phyloP scores from a whole-genome alignment of 306 rosid genomes.

The barrel medic (Medicago truncatula) region DNA sequence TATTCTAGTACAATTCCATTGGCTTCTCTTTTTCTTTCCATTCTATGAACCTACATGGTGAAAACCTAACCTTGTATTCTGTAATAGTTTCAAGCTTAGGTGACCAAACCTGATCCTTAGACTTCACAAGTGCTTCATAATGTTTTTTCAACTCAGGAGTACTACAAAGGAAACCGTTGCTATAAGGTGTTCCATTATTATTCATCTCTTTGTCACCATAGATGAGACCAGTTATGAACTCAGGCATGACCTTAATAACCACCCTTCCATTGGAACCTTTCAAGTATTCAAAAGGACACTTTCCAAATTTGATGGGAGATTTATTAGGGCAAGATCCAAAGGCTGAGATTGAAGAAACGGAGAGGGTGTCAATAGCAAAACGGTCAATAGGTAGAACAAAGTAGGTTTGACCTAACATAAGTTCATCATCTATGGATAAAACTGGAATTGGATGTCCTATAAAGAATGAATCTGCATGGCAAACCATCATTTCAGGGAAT shows the following conservation, averaged over 20 bases:
- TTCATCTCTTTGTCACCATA: conserved; percentile 22
- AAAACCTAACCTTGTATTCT: conserved; percentile 72
- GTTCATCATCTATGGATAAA: conserved; percentile 70
- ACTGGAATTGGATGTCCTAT: conserved; percentile 75
- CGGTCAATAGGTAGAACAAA: conserved; percentile 82
- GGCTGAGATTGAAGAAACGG: conserved; percentile 60
- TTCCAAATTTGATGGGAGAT: conserved; percentile 60
- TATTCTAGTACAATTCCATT: conserved; percentile 3
- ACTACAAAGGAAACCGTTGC: conserved; percentile 63
- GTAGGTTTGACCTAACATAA: conserved; percentile 75
- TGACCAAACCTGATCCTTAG: conserved; percentile 83
- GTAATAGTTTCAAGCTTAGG: conserved; percentile 93
- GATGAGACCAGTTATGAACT: conserved; percentile 65
- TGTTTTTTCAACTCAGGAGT: conserved; percentile 94
- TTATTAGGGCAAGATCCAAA: conserved; percentile 48
- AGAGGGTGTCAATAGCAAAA: conserved; percentile 55
- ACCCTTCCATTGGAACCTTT: conserved; percentile 64
- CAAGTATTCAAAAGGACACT: conserved; percentile 74
- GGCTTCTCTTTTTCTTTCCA: conserved; percentile 67
- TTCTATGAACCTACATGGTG: conserved; percentile 72
- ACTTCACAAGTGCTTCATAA: conserved; percentile 78
- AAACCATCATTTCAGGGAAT: conserved; percentile 79
- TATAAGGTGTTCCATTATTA: not conserved
- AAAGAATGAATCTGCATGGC: conserved; percentile 87
- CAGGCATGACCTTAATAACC: conserved; percentile 81